Conservation (phyloP, 345 rosid genomes). For the Syzygium grande region DNA sequence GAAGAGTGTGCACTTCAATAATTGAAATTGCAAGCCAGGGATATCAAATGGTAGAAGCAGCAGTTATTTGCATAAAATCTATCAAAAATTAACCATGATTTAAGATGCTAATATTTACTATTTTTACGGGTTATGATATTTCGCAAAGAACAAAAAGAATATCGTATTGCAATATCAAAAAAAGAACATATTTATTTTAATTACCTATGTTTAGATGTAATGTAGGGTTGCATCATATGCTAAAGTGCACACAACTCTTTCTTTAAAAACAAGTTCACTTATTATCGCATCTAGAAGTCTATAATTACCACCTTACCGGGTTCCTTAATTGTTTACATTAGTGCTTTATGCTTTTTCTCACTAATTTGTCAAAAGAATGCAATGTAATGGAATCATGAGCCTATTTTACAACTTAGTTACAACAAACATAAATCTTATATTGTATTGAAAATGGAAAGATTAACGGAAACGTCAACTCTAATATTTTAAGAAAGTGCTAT, state of each 20-base stretch:
- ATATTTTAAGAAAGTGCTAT: not conserved
- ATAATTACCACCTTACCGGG: not conserved
- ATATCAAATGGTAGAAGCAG: too few relatives aligned
- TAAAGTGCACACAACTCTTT: not conserved
- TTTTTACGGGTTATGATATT: not conserved
- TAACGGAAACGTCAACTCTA: not conserved
- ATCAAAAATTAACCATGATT: too few relatives aligned
- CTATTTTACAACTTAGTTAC: not conserved
- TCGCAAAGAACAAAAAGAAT: not conserved
- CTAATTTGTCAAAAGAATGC: too few relatives aligned
- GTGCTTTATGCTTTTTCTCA: not conserved
- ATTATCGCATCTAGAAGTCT: not conserved
- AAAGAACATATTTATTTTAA: too few relatives aligned
- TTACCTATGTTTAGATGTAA: too few relatives aligned
- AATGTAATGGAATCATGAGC: not conserved
- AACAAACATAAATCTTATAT: too few relatives aligned
- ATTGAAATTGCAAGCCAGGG: too few relatives aligned
- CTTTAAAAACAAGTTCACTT: not conserved
- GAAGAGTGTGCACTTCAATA: too few relatives aligned
- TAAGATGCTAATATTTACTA: too few relatives aligned
- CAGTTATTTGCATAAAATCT: too few relatives aligned
- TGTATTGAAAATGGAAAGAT: not conserved
- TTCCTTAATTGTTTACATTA: not conserved
- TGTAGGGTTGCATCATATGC: too few relatives aligned
- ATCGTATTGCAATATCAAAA: too few relatives aligned